Conservation (phyloP, 2,329 filamentous ascomycete species). For the Aureobasidium zeae region DNA sequence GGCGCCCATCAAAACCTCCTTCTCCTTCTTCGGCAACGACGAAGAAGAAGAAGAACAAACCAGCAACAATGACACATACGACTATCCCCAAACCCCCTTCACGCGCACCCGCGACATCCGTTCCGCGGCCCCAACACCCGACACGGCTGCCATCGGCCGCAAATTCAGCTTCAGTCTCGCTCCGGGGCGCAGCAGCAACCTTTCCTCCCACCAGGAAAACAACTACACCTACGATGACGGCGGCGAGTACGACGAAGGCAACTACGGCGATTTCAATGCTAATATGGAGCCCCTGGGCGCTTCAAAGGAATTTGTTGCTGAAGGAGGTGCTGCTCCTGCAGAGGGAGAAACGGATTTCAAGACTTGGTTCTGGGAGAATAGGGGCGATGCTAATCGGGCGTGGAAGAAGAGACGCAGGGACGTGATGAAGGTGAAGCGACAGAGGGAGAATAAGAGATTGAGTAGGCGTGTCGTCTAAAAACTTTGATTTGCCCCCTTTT, state of each 20-base stretch:
- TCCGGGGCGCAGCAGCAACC: too few relatives aligned
- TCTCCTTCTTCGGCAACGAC: constrained; percentile 62
- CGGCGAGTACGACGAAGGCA: constrained; percentile 34
- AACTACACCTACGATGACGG: constrained; percentile 33
- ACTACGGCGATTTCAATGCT: constrained; percentile 10
- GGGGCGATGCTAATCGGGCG: constrained; percentile 39
- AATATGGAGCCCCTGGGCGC: neutral
- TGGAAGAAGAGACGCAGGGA: constrained; percentile 50
- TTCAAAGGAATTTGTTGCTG: constrained; percentile 21
- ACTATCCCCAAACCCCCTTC: constrained; percentile 67
- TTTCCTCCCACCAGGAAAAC: too few relatives aligned
- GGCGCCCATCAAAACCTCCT: constrained; percentile 47
- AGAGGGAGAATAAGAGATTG: constrained; percentile 49
- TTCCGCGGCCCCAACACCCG: constrained; percentile 88
- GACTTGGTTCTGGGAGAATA: constrained; percentile 51
- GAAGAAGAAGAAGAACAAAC: constrained; percentile 16
- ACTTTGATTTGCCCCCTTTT: neutral
- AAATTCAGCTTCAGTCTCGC: constrained; percentile 47
- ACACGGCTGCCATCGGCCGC: constrained; percentile 70
- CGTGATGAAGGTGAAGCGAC: constrained; percentile 50
- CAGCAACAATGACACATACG: constrained; percentile 21
- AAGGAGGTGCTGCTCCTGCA: too few relatives aligned
- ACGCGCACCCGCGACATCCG: constrained; percentile 64
- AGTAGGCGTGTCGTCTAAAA: constrained; percentile 24
- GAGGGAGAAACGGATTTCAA: constrained; percentile 47